Evolutionary conservation across 345 rosid species (phyloP).

Genomic region (Xanthoceras sorbifolium): DNA sequence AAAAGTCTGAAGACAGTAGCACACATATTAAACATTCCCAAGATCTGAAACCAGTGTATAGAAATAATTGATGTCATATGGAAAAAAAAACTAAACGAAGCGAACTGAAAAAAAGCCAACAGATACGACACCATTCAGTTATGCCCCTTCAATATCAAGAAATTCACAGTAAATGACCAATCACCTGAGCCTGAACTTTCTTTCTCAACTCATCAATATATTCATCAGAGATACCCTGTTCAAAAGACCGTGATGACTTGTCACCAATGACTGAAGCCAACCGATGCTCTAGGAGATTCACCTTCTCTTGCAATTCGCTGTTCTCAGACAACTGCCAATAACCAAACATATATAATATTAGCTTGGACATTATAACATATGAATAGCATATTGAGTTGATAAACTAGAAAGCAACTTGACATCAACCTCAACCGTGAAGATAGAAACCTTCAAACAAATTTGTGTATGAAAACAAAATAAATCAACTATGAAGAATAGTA

Average conservation of each 20-base stretch:
- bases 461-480: constrained; percentile 8
- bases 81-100: background rate
- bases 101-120: background rate
- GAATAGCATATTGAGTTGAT: constrained; percentile 2
- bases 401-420: constrained; percentile 1
- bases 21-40: background rate
- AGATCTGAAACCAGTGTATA: background rate
- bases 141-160: background rate
- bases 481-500: background rate
- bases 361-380: constrained; percentile 8
- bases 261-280: constrained; percentile 55
- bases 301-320: constrained; percentile 78
- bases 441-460: background rate
- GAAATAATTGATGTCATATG: background rate
- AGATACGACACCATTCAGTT: background rate
- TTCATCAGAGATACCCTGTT: constrained; percentile 46
- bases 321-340: constrained; percentile 73
- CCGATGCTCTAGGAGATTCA: constrained; percentile 66
- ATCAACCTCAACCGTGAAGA: constrained; percentile 6
- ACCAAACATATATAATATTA: constrained; percentile 10
- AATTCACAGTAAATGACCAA: constrained; percentile 17
- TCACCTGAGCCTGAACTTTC: constrained; percentile 86
- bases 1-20: background rate
- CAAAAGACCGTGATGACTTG: constrained; percentile 46
- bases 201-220: constrained; percentile 64